A percentile compares a stretch with the other conserved stretches of the same genome.
phyloP scores from a whole-genome alignment of 2,329 filamentous ascomycete genomes.

The Bipolaris zeicola region DNA sequence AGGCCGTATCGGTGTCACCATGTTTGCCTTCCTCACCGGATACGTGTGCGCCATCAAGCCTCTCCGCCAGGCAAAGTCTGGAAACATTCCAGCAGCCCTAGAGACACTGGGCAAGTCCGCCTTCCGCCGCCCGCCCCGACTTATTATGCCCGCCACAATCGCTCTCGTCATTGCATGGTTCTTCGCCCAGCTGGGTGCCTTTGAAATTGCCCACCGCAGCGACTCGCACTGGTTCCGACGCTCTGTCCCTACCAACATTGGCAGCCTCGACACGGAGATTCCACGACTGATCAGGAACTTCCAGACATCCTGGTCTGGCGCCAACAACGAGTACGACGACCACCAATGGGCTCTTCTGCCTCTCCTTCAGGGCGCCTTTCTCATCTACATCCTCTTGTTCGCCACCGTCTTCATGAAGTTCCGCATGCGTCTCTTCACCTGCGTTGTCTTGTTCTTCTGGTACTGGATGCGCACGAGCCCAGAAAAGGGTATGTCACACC shows the following conservation, averaged over 20 bases:
- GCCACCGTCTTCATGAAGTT: slow-evolving; percentile 57
- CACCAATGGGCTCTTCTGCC: slow-evolving; percentile 62
- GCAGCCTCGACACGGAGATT: slow-evolving; percentile 54
- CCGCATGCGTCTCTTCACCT: slow-evolving; percentile 54
- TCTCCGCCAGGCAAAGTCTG: slow-evolving; percentile 56
- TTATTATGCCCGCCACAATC: slow-evolving; percentile 59
- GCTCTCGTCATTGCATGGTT: slow-evolving; percentile 58
- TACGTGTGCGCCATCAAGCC: slow-evolving; percentile 63
- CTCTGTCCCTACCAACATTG: slow-evolving; percentile 54
- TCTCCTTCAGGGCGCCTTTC: slow-evolving; percentile 57
- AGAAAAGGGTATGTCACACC: slow-evolving; percentile 51
- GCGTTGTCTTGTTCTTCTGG: slow-evolving; percentile 55
- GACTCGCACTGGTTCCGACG: slow-evolving; percentile 60
- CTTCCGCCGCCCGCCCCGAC: slow-evolving; percentile 59
- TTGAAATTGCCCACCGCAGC: slow-evolving; percentile 54
- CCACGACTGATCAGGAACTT: slow-evolving; percentile 54
- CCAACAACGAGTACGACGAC: slow-evolving; percentile 59
- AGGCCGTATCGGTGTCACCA: slow-evolving; percentile 60
- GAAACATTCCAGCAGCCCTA: slow-evolving; percentile 53
- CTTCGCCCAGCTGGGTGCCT: slow-evolving; percentile 57
- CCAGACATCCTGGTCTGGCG: slow-evolving; percentile 57
- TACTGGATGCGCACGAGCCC: slow-evolving; percentile 56
- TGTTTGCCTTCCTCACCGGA: slow-evolving; percentile 62
- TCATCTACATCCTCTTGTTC: slow-evolving; percentile 56
- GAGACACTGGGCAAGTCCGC: slow-evolving; percentile 59